Evolutionary conservation across 1,284 basidiomycete species (phyloP), one percentile per base, ranked within the genome.

Genomic region (Afroboletus lepidellus): DNA sequence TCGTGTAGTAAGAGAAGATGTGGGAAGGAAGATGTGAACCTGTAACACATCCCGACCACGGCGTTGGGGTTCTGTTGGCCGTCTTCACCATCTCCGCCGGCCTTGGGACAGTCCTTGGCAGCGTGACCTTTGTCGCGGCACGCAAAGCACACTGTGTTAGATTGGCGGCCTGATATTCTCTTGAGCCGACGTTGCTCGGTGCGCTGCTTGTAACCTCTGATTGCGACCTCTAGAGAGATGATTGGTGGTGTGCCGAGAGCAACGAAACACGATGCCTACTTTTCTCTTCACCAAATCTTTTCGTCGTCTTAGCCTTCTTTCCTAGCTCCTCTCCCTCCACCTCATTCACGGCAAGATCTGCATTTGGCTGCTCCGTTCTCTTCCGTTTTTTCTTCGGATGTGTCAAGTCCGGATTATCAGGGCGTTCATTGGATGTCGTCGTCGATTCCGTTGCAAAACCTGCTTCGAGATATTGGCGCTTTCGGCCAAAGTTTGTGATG

Each of bases 51-150:
- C 0, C 88, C 89, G 15, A 88, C 79, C 25, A 63, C 69, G 46
- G 63, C 66, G 21, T 70, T 69, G 15, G 69, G 62, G 49, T 64
- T 63, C n/a, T 60, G 55, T 4, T 56, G 57, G 36, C 59, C 68
- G 59, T 62, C 66, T 23, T 65, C 67, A 7, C 71, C 66, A 4
- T 62, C 66, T 23, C 65, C 67, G 8, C 71, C 66, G 3, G 73
- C 73, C n/a, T 78, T 82, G 0, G 87, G 90, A 66, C 94, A 98
- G 54, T 94, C 83, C 64, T 78, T 85, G 3, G 94, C 94, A 0
- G 88, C 76, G 65, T 97, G 94, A 0, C 94, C 94, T 56, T 80
- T 83, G 61, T 86, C 78, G 49, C 94, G 82, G 72, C 94, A 98
- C 2, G 90, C 91, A 68, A 93, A 96, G 67, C 94, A 97, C 8